These are phyloP conservation scores for Aspergillus cejpii DNA, from an alignment of 2,329 filamentous ascomycete genomes.

Conservation along the genomic window DNA sequence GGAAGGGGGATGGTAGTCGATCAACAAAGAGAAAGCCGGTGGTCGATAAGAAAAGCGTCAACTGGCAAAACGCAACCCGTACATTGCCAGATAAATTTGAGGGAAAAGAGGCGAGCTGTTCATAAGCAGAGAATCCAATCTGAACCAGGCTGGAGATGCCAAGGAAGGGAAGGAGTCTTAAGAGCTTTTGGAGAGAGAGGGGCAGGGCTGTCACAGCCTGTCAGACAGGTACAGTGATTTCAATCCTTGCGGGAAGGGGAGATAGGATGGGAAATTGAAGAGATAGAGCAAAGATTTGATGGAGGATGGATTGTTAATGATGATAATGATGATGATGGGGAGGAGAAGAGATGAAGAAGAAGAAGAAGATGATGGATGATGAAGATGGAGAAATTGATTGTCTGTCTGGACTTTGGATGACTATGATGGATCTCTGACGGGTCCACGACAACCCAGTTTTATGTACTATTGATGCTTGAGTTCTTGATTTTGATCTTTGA, in stretches of 20 bases:
- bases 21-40: constrained; percentile 7
- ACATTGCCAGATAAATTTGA: background rate
- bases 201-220: too few species aligned
- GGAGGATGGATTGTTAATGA: constrained; percentile 1
- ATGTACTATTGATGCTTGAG: too few species aligned
- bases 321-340: background rate
- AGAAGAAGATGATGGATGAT: background rate
- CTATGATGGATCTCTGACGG: background rate
- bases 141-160: background rate
- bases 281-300: background rate
- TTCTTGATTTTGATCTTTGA: background rate
- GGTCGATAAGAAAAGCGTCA: background rate
- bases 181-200: too few species aligned
- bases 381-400: background rate
- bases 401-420: background rate
- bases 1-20: constrained; percentile 13
- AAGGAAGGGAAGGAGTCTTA: background rate
- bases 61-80: background rate
- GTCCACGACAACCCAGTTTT: too few species aligned
- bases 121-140: background rate
- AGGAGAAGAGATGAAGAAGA: constrained; percentile 1
- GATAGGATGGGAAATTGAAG: background rate
- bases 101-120: background rate
- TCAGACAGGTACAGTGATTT: too few species aligned
- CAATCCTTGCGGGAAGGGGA: background rate